Conservation (phyloP, 2,329 filamentous ascomycete species). For the Fusarium nodosum region DNA sequence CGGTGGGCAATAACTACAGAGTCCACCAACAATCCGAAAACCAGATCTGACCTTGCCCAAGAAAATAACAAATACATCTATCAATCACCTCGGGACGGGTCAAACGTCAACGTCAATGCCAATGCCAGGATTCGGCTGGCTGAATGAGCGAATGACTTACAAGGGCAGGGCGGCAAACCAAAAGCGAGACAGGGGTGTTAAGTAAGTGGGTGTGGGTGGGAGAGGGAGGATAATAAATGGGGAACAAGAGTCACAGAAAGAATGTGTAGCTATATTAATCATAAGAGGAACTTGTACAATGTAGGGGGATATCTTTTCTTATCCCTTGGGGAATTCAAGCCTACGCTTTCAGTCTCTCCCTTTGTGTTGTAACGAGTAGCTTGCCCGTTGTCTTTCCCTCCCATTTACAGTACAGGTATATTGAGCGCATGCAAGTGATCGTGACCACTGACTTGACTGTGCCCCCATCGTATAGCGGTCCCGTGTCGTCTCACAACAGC, state of each 20-base stretch:
- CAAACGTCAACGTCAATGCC: conserved; percentile 28
- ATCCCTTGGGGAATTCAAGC: conserved; percentile 18
- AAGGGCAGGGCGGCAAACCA: conserved; percentile 41
- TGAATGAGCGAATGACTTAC: conserved; percentile 30
- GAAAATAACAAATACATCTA: conserved; percentile 34
- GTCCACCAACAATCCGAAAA: conserved; percentile 28
- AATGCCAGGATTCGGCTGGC: conserved; percentile 30
- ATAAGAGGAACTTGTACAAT: conserved; percentile 26
- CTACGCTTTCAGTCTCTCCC: conserved; percentile 7
- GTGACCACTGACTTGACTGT: neutral
- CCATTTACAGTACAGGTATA: neutral
- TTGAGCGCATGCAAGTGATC: neutral
- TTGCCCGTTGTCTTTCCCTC: neutral
- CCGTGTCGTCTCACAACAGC: conserved; percentile 23
- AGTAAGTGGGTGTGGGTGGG: neutral
- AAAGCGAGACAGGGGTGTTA: conserved; percentile 28
- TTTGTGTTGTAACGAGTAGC: conserved; percentile 13
- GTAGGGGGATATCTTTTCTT: conserved; percentile 12
- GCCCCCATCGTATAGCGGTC: conserved; percentile 1
- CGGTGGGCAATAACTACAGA: neutral
- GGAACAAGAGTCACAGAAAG: conserved; percentile 26
- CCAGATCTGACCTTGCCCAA: conserved; percentile 18
- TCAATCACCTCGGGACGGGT: conserved; percentile 41
- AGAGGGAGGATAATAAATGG: conserved; percentile 18
- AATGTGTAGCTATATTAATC: conserved; percentile 21